phyloP scores from a whole-genome alignment of 1,284 basidiomycete species.

The Gymnopus androsaceus region DNA sequence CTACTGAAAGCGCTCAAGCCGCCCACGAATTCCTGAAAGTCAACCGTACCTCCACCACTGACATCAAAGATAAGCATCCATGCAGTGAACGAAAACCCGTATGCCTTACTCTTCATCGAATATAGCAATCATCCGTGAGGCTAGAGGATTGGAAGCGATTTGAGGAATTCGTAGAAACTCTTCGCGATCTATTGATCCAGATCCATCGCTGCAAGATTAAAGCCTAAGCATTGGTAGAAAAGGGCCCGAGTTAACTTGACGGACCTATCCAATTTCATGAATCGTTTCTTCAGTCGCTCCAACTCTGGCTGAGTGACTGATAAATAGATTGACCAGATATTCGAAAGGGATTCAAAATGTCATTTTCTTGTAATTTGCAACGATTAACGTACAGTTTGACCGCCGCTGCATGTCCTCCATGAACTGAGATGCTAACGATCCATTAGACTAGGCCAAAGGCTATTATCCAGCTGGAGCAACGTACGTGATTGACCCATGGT shows the following conservation, averaged over 20 bases:
- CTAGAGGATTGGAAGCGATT: slow-evolving; percentile 96
- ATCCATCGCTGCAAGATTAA: slow-evolving; percentile 71
- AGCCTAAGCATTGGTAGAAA: background rate
- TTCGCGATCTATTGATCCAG: slow-evolving; percentile 96
- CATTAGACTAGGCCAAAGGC: slow-evolving; percentile 2
- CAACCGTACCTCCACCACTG: slow-evolving; percentile 96
- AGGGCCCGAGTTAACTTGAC: slow-evolving; percentile 14
- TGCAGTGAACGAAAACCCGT: background rate
- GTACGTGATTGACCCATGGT: slow-evolving; percentile 67
- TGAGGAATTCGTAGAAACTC: slow-evolving; percentile 99
- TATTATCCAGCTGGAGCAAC: slow-evolving; percentile 23
- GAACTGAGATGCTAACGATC: slow-evolving; percentile 75
- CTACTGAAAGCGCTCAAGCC: slow-evolving; percentile 97
- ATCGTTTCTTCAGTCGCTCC: slow-evolving; percentile 95
- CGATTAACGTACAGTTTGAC: slow-evolving; percentile 78
- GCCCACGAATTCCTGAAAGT: slow-evolving; percentile 99
- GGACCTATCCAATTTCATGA: slow-evolving; percentile 97
- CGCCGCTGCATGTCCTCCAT: slow-evolving; percentile 93
- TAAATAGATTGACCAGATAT: slow-evolving; percentile 4
- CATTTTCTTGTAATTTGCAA: background rate
- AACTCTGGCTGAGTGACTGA: slow-evolving; percentile 90
- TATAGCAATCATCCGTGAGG: slow-evolving; percentile 97
- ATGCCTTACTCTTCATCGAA: slow-evolving; percentile 94
- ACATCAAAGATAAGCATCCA: background rate
- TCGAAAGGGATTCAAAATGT: too few relatives aligned